phyloP scores from a whole-genome alignment of 176 grass and related monocot species.

The Panicum miliaceum region DNA sequence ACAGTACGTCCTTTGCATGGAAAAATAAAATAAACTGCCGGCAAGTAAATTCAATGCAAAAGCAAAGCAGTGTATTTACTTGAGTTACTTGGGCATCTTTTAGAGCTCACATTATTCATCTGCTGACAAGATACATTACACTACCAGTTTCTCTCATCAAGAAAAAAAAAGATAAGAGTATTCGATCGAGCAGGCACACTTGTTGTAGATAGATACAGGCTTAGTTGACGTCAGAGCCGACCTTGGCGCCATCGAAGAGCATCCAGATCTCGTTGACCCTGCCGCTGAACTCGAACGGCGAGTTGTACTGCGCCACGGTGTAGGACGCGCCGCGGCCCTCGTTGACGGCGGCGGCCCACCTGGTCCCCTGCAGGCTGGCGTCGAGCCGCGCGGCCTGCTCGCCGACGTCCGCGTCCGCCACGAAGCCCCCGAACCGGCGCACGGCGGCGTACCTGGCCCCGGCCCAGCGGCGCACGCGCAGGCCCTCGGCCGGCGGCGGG shows the following conservation, averaged over 20 bases:
- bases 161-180: not conserved
- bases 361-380: conserved; percentile 68
- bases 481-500: conserved; percentile 69
- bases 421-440: conserved; percentile 76
- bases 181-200: not conserved
- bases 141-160: not conserved
- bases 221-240: not conserved
- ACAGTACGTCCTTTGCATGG: too few relatives aligned
- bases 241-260: conserved; percentile 53
- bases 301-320: conserved; percentile 94
- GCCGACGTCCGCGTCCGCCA: conserved; percentile 60
- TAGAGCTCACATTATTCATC: not conserved
- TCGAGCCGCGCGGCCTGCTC: conserved; percentile 69
- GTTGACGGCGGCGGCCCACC: conserved; percentile 66
- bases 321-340: conserved; percentile 56
- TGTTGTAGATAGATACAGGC: not conserved
- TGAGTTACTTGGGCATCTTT: not conserved
- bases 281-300: conserved; percentile 84
- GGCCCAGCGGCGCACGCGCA: conserved; percentile 64
- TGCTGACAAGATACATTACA: not conserved
- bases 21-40: too few relatives aligned
- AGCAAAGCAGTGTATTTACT: too few relatives aligned
- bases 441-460: conserved; percentile 63
- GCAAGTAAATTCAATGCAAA: not conserved
- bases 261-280: conserved; percentile 98